A percentile compares a stretch with the other conserved stretches of the same genome.
Conservation (phyloP, 345 rosid genomes). For the Reutealis trisperma region DNA sequence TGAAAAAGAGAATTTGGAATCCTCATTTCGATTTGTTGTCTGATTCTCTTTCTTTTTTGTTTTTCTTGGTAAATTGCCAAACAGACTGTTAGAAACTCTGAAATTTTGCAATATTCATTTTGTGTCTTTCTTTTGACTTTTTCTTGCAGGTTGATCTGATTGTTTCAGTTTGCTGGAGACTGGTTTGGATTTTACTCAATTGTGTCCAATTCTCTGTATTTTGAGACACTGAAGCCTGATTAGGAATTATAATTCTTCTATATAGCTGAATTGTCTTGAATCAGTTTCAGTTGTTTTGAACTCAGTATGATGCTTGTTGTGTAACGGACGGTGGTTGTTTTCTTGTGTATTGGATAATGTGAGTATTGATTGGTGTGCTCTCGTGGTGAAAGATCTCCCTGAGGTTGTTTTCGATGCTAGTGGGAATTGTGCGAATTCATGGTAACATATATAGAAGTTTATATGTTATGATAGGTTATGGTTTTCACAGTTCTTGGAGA, state of each 20-base stretch:
- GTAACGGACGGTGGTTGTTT: neutral
- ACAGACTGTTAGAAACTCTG: neutral
- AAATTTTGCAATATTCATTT: neutral
- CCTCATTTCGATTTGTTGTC: neutral
- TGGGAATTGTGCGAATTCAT: slow-evolving; percentile 27
- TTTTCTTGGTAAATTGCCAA: neutral
- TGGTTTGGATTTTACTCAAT: neutral
- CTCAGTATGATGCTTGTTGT: neutral
- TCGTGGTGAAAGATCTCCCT: slow-evolving; percentile 17
- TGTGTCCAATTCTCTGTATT: neutral
- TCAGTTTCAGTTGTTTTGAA: neutral
- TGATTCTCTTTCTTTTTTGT: neutral
- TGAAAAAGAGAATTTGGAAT: neutral
- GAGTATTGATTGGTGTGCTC: slow-evolving; percentile 7
- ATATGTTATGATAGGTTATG: slow-evolving; percentile 41
- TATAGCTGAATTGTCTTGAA: neutral
- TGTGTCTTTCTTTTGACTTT: neutral
- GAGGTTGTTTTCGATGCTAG: slow-evolving; percentile 33
- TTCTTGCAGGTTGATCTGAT: slow-evolving; percentile 25
- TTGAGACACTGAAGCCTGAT: slow-evolving; percentile 4
- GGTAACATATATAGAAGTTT: slow-evolving; percentile 34
- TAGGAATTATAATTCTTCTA: neutral
- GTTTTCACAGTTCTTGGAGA: slow-evolving; percentile 37
- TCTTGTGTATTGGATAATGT: slow-evolving; percentile 1
- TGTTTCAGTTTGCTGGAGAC: neutral